Evolutionary conservation across 306 rosid species (phyloP), one percentile per base, ranked within the genome.

Genomic region (Medicago arabica): DNA sequence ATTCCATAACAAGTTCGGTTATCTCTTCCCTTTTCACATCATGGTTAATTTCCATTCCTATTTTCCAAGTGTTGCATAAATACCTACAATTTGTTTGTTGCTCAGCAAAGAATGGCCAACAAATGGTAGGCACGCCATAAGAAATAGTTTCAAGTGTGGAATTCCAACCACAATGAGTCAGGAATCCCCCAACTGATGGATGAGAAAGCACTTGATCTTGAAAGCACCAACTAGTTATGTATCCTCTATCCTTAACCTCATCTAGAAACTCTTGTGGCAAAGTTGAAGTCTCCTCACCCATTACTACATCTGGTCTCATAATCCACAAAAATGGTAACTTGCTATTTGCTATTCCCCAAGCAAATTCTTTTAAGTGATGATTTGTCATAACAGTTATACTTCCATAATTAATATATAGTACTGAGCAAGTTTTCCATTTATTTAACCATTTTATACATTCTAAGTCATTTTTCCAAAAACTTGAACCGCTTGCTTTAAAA

Each of bases 151-250:
- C 76, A 15, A 72, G 18, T 49, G 55, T 49, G 0, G 55, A 49
- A 49, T 49, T 49, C 55, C 55, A 49, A 49, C 74, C 74, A 69
- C 74, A 51, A 18, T 71, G 75, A 34, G 64, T 71, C 16, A 71
- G 36, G 2, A 71, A 53, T 5, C 39, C 18, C 6, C 63, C 50
- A 71, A 71, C 0, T 12, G 64, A 71, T 34, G 80, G 66, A 51
- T 75, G 72, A 50, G 41, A 21, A 75, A 75, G 72, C 12, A 75
- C 79, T 75, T 75, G 51, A 0, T 75, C 72, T 75, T 65, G 80
- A 9, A 3, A 0, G 3, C 80, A 75, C 80, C 72, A 75, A 64
- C 23, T 75, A 64, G 80, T 75, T 50, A 64, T 65, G 17, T 75
- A 63, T 51, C 65, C 80, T 11, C 80, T 64, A 6, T 51, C 80